Evolutionary conservation across 2,329 filamentous ascomycete genomes (phyloP).

Genomic region (Calycina marina): DNA sequence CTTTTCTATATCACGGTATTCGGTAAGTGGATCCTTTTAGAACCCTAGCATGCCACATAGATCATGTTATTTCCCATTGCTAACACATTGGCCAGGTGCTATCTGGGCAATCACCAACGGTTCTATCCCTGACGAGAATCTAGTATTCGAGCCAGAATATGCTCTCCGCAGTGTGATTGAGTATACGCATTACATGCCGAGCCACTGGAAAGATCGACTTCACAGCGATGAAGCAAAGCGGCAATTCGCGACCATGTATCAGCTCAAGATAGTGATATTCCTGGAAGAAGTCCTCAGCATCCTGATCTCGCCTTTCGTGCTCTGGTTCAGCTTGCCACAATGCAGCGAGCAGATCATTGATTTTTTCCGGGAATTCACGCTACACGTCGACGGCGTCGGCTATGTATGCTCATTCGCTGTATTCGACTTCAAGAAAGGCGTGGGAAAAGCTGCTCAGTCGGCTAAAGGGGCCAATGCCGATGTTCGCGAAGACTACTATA

Average conservation of each 20-base stretch:
- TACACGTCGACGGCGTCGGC: constrained; percentile 90
- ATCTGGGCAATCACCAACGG: constrained; percentile 76
- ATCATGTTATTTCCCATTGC: no score
- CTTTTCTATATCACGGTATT: constrained; percentile 83
- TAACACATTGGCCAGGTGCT: no score
- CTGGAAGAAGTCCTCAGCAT: constrained; percentile 86
- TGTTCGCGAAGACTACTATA: constrained; percentile 81
- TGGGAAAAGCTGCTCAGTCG: constrained; percentile 35
- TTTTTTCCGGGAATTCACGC: constrained; percentile 95
- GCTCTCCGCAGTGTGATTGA: constrained; percentile 80
- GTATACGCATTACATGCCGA: constrained; percentile 83
- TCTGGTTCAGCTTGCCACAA: constrained; percentile 73
- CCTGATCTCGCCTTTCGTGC: constrained; percentile 76
- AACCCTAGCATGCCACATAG: no score
- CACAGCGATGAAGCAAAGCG: constrained; percentile 86
- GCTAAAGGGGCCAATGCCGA: constrained; percentile 25
- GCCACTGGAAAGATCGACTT: constrained; percentile 77
- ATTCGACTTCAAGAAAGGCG: constrained; percentile 85
- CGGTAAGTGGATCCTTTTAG: no score
- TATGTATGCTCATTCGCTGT: constrained; percentile 96
- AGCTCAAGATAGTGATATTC: constrained; percentile 85
- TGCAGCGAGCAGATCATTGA: constrained; percentile 90
- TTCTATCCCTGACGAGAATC: constrained; percentile 72
- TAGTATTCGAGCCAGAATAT: constrained; percentile 83
- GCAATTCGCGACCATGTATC: constrained; percentile 83